Evolutionary conservation across 208 protist species (phyloP).

Genomic region (Histomonas meleagridis): DNA sequence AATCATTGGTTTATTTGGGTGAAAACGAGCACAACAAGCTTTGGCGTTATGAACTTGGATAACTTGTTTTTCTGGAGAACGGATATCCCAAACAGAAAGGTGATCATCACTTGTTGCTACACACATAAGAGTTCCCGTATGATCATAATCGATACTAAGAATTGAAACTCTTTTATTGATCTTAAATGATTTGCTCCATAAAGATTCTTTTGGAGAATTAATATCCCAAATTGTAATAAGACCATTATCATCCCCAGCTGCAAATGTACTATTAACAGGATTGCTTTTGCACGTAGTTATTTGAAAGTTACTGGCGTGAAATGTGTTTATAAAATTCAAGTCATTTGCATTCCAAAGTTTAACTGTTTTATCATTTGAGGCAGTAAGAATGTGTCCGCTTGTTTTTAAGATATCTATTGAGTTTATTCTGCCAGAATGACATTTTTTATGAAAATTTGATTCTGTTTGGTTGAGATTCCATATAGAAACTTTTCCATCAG

Average conservation of each 20-base stretch:
- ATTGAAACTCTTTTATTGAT: background rate
- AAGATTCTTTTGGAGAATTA: background rate
- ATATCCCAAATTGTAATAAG: background rate
- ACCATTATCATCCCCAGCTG: background rate
- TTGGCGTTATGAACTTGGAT: background rate
- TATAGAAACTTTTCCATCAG: background rate
- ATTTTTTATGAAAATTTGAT: background rate
- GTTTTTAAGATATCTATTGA: background rate
- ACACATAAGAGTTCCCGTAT: background rate
- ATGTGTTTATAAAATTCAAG: background rate
- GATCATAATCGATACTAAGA: background rate
- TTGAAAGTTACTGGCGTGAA: background rate
- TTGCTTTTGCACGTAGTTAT: background rate
- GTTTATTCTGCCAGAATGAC: background rate
- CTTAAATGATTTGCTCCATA: background rate
- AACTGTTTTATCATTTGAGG: background rate
- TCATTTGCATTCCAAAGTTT: background rate
- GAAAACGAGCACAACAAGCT: background rate
- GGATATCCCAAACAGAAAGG: background rate
- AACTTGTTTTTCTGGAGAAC: background rate
- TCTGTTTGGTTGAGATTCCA: background rate
- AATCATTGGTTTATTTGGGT: background rate
- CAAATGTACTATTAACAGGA: background rate
- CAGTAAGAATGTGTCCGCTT: background rate
- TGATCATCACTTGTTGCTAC: background rate